Conservation (phyloP, 2,329 filamentous ascomycete species). For the Penicillium glabrum region DNA sequence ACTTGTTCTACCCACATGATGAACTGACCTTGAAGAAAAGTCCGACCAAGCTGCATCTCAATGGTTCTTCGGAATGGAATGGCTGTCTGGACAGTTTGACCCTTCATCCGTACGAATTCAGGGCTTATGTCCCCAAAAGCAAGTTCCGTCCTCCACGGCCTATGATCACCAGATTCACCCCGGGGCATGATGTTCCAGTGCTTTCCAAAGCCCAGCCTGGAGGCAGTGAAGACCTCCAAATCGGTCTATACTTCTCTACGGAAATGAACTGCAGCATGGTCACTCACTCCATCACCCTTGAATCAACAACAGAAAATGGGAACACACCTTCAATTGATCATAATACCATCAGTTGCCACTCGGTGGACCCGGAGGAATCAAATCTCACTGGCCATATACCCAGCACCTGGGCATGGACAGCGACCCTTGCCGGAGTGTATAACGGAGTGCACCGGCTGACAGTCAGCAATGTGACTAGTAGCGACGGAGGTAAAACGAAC, state of each 20-base stretch:
- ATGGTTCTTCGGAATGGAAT: constrained; percentile 48
- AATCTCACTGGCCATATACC: constrained; percentile 54
- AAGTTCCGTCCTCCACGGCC: constrained; percentile 54
- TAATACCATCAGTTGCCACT: constrained; percentile 48
- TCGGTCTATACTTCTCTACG: constrained; percentile 60
- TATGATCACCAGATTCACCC: constrained; percentile 60
- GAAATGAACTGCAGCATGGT: constrained; percentile 62
- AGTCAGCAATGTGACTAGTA: constrained; percentile 54
- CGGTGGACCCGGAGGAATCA: constrained; percentile 33
- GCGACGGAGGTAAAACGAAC: constrained; percentile 47
- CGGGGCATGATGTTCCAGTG: constrained; percentile 61
- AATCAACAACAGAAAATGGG: constrained; percentile 54
- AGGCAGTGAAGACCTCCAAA: constrained; percentile 46
- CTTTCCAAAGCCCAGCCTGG: constrained; percentile 47
- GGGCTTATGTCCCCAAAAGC: constrained; percentile 57
- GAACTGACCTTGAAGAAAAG: constrained; percentile 53
- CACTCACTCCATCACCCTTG: constrained; percentile 50
- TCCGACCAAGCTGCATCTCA: constrained; percentile 47
- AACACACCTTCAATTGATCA: constrained; percentile 46
- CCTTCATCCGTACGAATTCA: constrained; percentile 58
- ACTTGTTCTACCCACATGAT: constrained; percentile 63
- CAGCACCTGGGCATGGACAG: constrained; percentile 55
- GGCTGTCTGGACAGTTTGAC: constrained; percentile 58
- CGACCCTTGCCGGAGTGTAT: constrained; percentile 55
- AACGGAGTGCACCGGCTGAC: constrained; percentile 62